Base-by-base conservation (phyloP, 2,329 filamentous ascomycete genomes). In the Penicillium sp. region DNA sequence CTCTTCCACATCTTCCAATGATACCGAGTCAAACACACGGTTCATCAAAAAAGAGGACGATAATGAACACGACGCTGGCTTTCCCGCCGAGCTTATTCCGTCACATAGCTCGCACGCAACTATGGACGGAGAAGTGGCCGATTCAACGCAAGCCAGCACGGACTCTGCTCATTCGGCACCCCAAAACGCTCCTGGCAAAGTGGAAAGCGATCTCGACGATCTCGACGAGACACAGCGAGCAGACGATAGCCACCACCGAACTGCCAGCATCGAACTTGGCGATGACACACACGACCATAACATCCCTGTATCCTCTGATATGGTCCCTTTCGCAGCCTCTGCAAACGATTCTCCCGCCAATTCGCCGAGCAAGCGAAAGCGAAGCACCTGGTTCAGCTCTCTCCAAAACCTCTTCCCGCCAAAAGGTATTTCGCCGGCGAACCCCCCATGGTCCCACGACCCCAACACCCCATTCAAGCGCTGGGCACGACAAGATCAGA, bases 401-500 rank as follows among this genome's bases (percentile, higher is more conserved):
- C 63, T 73, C 11, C 58, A 60, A 11, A 65, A 65, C 22, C 56
- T 65, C 4, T 55, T 51, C 11, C 52, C 60, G n/a, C 57, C 52
- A 10, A 57, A 52, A 13, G n/a, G 65, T 27, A 58, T 64, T 3
- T 55, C 50, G n/a, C 52, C 60, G n/a, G 57, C 52, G 9, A 57
- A 54, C 6, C 60, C 63, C 6, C 50, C 58, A 0, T 75, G 70
- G 72, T 70, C 67, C 9, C 68, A 72, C 31, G 61, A 67, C 39
- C 64, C 63, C 2, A 67, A 71, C 48, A 77, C 75, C 1, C 70
- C 72, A 1, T 74, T 76, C 55, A 76, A 75, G 54, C 55, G 54
- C 6, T 77, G 71, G 67, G 70, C 68, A 11, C 59, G 66, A 32
- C 65, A 65, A 3, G 69, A 74, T 47, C 64, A 67, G 43, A 70